Evolutionary conservation across 2,329 filamentous ascomycete species (phyloP), one percentile per base, ranked within the genome.

Genomic region (Lasiodiplodia gonubiensis): DNA sequence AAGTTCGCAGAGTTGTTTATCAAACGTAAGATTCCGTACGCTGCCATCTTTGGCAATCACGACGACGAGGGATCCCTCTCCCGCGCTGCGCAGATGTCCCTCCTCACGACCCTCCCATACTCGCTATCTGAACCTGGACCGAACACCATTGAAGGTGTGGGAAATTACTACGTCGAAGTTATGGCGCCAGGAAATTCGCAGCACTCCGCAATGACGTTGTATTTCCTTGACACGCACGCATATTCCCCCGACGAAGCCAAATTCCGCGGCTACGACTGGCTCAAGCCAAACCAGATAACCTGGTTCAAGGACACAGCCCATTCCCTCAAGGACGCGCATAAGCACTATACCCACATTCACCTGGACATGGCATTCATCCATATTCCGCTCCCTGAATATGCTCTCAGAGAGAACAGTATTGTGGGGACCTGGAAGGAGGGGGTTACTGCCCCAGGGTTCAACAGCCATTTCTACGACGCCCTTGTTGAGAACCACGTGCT

Each of bases 361-460:
- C 92, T 99, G 86, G 92, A 99, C 76, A 88, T 98, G 78, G 93
- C 95, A 0, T 99, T 99, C 76, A 96, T 99, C 70, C 95, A 99
- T 77, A 99, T 99, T 67, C 95, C 95, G 0, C 83, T 99, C 3
- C 94, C 95, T 0, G 95, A 99, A 78, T 97, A 97, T 75, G 84
- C 86, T 48, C 86, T 89, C 60, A 76, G 80, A 1, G 83, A 86
- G 2, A 86, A 90, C 39, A 72, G 77, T 2, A 81, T 83, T 55
- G 86, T 90, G 21, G 95, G 95, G 11, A 83, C 88, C 30, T 95
- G 90, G 88, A 88, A 86, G 65, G 95, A 99, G 77, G 85, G 88
- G 21, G 91, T 95, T 16, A 98, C 94, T 0, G 94, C 95, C 0
- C 95, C 95, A 0, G 84, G 84, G 0, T 97, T 91, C 79, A 99